These are phyloP conservation scores for Coemansia sp. DNA, from an alignment of 192 early-diverging fungal genomes.

Conservation along the genomic window DNA sequence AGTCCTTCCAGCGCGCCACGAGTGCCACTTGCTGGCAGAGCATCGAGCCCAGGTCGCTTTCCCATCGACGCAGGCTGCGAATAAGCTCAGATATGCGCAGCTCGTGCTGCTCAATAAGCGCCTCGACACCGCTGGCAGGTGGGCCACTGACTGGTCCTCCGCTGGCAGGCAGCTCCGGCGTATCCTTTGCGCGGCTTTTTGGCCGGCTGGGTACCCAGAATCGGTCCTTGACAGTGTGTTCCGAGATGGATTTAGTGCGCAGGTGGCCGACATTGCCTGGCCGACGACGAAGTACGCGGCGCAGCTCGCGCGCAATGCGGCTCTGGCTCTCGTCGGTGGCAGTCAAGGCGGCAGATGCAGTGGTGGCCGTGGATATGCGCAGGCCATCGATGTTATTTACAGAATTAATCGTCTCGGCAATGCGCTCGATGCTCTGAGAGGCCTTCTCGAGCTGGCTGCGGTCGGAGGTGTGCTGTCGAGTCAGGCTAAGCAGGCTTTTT, in stretches of 20 bases:
- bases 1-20: constrained; percentile 41
- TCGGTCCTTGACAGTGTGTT: constrained; percentile 20
- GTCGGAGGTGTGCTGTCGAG: constrained; percentile 33
- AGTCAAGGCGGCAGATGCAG: constrained; percentile 9
- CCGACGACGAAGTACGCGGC: constrained; percentile 43
- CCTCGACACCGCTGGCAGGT: constrained; percentile 29
- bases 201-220: constrained; percentile 15
- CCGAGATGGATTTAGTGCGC: constrained; percentile 26
- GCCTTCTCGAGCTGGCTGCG: constrained; percentile 42
- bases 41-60: constrained; percentile 33
- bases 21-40: constrained; percentile 37
- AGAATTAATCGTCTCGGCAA: constrained; percentile 47
- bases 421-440: constrained; percentile 37
- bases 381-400: constrained; percentile 31
- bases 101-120: constrained; percentile 51
- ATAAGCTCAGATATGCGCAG: constrained; percentile 34
- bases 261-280: constrained; percentile 25
- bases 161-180: neutral
- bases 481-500: constrained; percentile 49
- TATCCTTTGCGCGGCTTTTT: constrained; percentile 24
- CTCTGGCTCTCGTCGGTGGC: constrained; percentile 36
- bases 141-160: neutral
- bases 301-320: constrained; percentile 45
- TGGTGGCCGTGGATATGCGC: constrained; percentile 37
- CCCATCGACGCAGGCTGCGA: constrained; percentile 36